Evolutionary conservation across 306 rosid genomes (phyloP).

Genomic region (Quercus engelmannii): DNA sequence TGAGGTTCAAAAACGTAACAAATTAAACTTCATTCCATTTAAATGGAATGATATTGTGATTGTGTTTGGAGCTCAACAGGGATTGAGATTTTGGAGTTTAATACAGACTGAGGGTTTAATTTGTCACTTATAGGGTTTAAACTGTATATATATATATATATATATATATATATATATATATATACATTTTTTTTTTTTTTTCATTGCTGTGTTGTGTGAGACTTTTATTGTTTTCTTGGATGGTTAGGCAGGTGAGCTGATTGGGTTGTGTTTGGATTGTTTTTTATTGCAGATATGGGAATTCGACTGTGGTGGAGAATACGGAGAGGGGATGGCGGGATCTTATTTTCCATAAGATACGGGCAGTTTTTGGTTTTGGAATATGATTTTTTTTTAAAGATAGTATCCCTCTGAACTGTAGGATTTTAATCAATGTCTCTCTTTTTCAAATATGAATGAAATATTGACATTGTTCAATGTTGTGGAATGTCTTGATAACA

Average conservation of each 20-base stretch:
- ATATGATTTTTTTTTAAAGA: conserved; percentile 33
- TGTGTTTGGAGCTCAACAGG: no score
- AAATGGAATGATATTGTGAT: no score
- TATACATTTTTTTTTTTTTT: background rate
- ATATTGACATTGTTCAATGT: conserved; percentile 21
- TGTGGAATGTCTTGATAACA: conserved; percentile 14
- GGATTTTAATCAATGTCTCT: conserved; percentile 16
- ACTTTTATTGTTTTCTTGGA: background rate
- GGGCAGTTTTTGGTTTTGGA: conserved; percentile 95
- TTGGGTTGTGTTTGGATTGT: background rate
- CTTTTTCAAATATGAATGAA: conserved; percentile 29
- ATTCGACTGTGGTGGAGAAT: conserved; percentile 94
- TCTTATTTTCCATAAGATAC: conserved; percentile 86
- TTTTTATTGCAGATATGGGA: conserved; percentile 67
- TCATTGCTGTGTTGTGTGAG: background rate
- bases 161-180: no score
- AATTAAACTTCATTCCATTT: no score
- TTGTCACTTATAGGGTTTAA: no score
- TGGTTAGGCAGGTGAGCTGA: background rate
- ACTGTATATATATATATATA: no score
- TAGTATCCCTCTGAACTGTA: conserved; percentile 10
- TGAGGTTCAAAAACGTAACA: no score
- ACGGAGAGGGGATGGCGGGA: conserved; percentile 99
- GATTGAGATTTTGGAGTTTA: no score
- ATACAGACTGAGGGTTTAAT: no score